These are phyloP conservation scores for Solanum paucissectum DNA, from an alignment of 257 asterid species.

Conservation along the genomic window DNA sequence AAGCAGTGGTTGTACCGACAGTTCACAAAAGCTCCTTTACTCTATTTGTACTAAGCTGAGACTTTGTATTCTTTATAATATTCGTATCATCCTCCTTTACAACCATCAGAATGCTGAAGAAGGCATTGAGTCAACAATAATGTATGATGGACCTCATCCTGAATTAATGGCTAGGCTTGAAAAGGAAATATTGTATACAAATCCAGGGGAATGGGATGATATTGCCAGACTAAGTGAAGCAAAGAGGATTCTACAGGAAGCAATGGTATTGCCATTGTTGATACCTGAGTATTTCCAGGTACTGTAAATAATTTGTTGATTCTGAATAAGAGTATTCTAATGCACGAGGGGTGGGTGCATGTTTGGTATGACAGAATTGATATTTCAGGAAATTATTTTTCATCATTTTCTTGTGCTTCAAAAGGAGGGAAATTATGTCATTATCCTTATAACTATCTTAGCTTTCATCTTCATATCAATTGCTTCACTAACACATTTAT, in stretches of 20 bases:
- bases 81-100: background rate
- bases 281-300: slow-evolving; percentile 98
- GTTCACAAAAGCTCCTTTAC: background rate
- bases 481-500: background rate
- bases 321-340: background rate
- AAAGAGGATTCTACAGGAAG: slow-evolving; percentile 89
- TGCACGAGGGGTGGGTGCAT: background rate
- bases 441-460: background rate
- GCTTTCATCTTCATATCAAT: background rate
- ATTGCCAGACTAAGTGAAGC: slow-evolving; percentile 91
- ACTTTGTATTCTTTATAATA: background rate
- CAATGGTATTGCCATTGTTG: slow-evolving; percentile 92
- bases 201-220: slow-evolving; percentile 94
- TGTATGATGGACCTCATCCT: slow-evolving; percentile 84
- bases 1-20: background rate
- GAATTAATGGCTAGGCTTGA: slow-evolving; percentile 95
- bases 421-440: background rate
- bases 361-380: background rate
- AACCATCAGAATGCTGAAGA: slow-evolving; percentile 33
- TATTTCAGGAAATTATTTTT: background rate
- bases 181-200: slow-evolving; percentile 76
- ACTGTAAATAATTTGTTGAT: background rate
- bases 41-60: background rate
- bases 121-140: slow-evolving; percentile 46
- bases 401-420: background rate